phyloP scores from a whole-genome alignment of 2,329 filamentous ascomycete genomes.

The Truncatella angustata region DNA sequence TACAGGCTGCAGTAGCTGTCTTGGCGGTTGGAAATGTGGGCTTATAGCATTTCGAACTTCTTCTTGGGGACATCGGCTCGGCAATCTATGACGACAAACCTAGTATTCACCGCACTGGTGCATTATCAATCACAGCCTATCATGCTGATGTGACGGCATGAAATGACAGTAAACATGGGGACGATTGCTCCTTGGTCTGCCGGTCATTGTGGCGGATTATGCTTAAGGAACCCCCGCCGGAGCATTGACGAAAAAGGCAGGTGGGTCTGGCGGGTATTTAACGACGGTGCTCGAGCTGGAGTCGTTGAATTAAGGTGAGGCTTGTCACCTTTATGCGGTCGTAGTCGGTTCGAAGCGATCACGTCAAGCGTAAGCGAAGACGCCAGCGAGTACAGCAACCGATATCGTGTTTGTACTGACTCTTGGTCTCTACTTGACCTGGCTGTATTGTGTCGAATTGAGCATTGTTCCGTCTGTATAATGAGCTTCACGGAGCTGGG shows the following conservation, averaged over 20 bases:
- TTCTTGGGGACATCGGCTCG: constrained; percentile 1
- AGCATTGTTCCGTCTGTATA: too few relatives aligned
- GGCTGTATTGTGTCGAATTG: too few relatives aligned
- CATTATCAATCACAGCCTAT: neutral
- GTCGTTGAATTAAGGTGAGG: constrained; percentile 11
- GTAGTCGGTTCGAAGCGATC: constrained; percentile 1
- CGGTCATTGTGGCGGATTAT: neutral
- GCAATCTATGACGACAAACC: constrained; percentile 5
- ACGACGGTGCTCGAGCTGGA: neutral
- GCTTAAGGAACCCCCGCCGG: neutral
- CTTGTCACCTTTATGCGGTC: constrained; percentile 1
- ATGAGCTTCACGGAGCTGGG: too few relatives aligned
- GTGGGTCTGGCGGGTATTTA: constrained; percentile 1
- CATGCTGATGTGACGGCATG: neutral
- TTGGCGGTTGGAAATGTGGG: neutral
- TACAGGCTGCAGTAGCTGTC: neutral
- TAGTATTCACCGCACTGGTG: neutral
- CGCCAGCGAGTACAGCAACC: too few relatives aligned
- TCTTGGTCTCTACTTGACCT: too few relatives aligned
- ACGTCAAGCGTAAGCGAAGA: neutral
- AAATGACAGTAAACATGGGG: neutral
- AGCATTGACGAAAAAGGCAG: constrained; percentile 2
- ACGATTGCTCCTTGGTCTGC: neutral
- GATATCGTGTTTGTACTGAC: too few relatives aligned
- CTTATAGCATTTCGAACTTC: constrained; percentile 3